Evolutionary conservation across 148 eudicot species (phyloP), one percentile per base, ranked within the genome.

Genomic region (Heliosperma pusillum): DNA sequence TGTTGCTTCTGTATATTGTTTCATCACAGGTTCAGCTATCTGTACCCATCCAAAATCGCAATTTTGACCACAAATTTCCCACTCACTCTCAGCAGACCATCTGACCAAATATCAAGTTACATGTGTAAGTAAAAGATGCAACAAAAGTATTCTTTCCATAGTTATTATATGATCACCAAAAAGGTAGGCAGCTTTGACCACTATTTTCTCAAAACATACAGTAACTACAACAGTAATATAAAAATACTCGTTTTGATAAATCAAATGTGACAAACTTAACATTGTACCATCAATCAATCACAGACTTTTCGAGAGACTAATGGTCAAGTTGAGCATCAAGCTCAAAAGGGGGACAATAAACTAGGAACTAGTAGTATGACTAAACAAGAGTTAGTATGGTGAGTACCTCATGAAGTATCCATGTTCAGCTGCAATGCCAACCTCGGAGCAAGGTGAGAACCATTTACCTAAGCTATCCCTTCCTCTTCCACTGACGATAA

Each of bases 351-450:
- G 16, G 13, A 10, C 5, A 19, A 4, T 27, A 59, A 15, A 36
- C 42, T 36, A 36, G 59, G 36, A n/a, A 24, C 5, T 10, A 29
- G 58, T 2, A 70, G 73, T 9, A 45, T 33, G 5, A 60, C 36
- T 61, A 50, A 30, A 59, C 16, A 15, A 13, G 21, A 59, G 42
- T 36, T 36, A 24, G 15, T 3, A 21, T 11, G 33, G 42, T 33
- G 19, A 70, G 21, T 78, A 84, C 86, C 86, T 84, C 75, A 84
- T 45, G 77, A 84, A 84, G 66, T 81, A 84, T 17, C 86, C 86
- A 64, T 84, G 86, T 65, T 84, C 86, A 29, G 86, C 86, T 21
- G 86, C 86, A 55, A 81, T 81, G 66, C 86, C 86, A n/a, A 84
- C 70, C 57, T 78, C 69, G n/a, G 77, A 74, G 70, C 86, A 84